Evolutionary conservation across 2,329 filamentous ascomycete genomes (phyloP), one percentile per base, ranked within the genome.

Genomic region (Cladophialophora bantiana): DNA sequence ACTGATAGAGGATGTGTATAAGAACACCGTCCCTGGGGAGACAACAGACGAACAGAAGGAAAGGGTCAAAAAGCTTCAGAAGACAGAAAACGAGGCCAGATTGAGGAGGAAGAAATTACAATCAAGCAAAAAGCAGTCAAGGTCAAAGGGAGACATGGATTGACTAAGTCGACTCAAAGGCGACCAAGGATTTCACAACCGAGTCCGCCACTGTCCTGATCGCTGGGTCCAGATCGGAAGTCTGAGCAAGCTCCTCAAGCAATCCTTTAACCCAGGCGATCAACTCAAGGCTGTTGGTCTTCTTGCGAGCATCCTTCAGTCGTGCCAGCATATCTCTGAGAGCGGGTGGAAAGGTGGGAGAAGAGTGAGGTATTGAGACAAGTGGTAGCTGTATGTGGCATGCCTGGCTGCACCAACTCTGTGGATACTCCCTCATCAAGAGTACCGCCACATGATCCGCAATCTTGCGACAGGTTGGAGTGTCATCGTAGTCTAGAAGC

Each of bases 321-420:
- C 84, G 82, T 1, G 83, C 81, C 60, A 97, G 81, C 7, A 88
- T 85, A 66, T 86, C 83, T 58, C 88, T 86, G 68, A 97, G 80
- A 56, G 88, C 90, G 50, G 84, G 82, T 6, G 93, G 91, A 78
- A 96, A 97, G 3, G 88, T 86, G 7, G 89, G 83, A 2, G 90
- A 90, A 38, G 83, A 81, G 4, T 85, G 77, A 32, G 85, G 84
- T 15, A 94, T 78, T 20, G 89, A 89, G 58, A 91, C 81, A 2
- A 96, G 82, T 4, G 91, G 88, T 72, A 90, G 85, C 73, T 86
- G 88, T 71, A 94, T 87, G 73, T 88, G 85, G 79, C 91, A 94
- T 75, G 86, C 88, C 77, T 86, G 86, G 0, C 90, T 89, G 62
- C 86, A 83, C 5, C 89, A 82, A 69, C 88, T 84, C 53, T 84